phyloP scores from a whole-genome alignment of 169 alveolate species.

The Babesia sp. region DNA sequence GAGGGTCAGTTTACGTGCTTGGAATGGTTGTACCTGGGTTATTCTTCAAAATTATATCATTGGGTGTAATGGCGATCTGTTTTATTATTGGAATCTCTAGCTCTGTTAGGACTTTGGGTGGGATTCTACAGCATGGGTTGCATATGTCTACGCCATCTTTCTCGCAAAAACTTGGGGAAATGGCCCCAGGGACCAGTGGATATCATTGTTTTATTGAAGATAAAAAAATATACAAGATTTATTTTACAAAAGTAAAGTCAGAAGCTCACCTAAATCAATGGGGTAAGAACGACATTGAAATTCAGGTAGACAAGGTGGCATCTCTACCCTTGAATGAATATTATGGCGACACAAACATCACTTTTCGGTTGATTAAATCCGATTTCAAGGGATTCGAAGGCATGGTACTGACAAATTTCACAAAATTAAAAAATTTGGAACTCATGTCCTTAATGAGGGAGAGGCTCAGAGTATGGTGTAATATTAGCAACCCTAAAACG shows the following conservation, averaged over 20 bases:
- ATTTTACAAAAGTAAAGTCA: background rate
- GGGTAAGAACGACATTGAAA: background rate
- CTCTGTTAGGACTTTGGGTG: background rate
- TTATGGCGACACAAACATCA: background rate
- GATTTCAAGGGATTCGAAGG: slow-evolving; percentile 17
- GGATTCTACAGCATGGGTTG: background rate
- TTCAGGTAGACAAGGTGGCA: slow-evolving; percentile 12
- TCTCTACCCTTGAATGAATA: slow-evolving; percentile 1
- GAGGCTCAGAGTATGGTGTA: slow-evolving; percentile 10
- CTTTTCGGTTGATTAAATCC: background rate
- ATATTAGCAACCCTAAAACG: background rate
- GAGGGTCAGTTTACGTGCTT: background rate
- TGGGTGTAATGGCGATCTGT: background rate
- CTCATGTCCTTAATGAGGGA: slow-evolving; percentile 7
- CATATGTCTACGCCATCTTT: background rate
- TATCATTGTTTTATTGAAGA: slow-evolving; percentile 1
- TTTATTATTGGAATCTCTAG: background rate
- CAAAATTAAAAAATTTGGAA: slow-evolving; percentile 8
- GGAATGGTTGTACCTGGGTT: background rate
- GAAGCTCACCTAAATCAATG: too few relatives aligned
- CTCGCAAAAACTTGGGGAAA: background rate
- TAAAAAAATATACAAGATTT: slow-evolving; percentile 9
- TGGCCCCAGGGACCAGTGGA: background rate
- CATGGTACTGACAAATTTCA: background rate
- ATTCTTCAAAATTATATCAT: background rate